Percentiles rank a stretch among this genome's conserved stretches.
Conservation (phyloP, 1,139 yeast genomes). For the Geotrichum cucujoidarum region DNA sequence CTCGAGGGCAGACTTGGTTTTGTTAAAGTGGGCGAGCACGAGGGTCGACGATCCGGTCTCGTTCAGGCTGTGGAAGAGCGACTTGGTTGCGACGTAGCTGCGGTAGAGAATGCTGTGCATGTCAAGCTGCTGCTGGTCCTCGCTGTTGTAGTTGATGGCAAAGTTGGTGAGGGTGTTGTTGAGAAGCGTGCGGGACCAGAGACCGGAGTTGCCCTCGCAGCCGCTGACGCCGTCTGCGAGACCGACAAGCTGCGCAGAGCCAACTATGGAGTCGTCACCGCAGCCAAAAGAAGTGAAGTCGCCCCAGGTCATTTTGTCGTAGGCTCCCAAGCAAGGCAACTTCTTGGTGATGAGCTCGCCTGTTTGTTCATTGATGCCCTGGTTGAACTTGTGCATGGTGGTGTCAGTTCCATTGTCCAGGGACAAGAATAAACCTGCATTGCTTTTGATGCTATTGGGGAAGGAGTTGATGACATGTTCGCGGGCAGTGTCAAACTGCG, state of each 20-base stretch:
- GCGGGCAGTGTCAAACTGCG: conserved; percentile 2
- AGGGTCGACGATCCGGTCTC: conserved; percentile 53
- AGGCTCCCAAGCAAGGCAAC: conserved; percentile 3
- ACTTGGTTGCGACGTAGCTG: conserved; percentile 49
- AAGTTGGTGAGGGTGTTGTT: conserved; percentile 39
- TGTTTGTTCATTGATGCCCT: neutral
- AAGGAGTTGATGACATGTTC: neutral
- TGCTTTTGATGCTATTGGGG: neutral
- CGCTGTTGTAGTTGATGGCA: conserved; percentile 1
- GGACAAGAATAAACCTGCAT: neutral
- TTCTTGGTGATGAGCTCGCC: neutral
- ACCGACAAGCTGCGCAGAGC: conserved; percentile 51
- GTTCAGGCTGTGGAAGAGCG: conserved; percentile 49
- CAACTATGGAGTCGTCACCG: conserved; percentile 61
- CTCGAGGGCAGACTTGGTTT: conserved; percentile 37
- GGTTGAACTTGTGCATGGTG: neutral
- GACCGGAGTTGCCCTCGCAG: conserved; percentile 50
- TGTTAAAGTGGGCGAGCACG: conserved; percentile 48
- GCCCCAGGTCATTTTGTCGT: conserved; percentile 11
- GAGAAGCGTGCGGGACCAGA: conserved; percentile 54
- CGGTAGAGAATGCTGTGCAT: conserved; percentile 44
- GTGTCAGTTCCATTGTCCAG: conserved; percentile 2
- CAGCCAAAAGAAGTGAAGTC: conserved; percentile 17
- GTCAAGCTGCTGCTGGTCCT: neutral
- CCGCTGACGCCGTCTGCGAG: conserved; percentile 62